Evolutionary conservation across 1,284 basidiomycete species (phyloP).

Genomic region (Xerocomus nothofagi): DNA sequence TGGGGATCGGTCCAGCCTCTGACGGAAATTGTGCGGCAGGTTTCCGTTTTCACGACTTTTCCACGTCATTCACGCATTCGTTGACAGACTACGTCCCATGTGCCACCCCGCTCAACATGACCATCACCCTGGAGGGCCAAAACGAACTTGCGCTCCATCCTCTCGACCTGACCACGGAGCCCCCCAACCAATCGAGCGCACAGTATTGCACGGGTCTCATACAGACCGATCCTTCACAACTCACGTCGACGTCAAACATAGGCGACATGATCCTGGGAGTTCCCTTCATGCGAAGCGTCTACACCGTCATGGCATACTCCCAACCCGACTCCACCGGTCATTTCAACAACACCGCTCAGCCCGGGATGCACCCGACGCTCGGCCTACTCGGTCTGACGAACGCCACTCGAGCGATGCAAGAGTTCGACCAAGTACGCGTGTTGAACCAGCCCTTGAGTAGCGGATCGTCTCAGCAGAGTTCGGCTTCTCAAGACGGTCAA

Average conservation of each 20-base stretch:
- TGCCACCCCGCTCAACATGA: conserved; percentile 64
- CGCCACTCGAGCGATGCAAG: conserved; percentile 52
- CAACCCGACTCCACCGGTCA: conserved; percentile 44
- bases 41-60: background rate
- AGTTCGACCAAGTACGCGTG: conserved; percentile 67
- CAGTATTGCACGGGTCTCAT: conserved; percentile 64
- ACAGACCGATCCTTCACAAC: conserved; percentile 48
- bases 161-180: conserved; percentile 58
- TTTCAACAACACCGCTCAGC: conserved; percentile 37
- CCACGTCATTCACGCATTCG: background rate
- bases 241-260: conserved; percentile 38
- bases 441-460: conserved; percentile 52
- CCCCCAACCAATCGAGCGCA: conserved; percentile 40
- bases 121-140: conserved; percentile 60
- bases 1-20: conserved; percentile 55
- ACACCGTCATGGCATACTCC: conserved; percentile 69
- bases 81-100: conserved; percentile 68
- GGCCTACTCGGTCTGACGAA: conserved; percentile 64
- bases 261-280: conserved; percentile 73
- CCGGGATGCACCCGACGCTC: conserved; percentile 45
- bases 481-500: conserved; percentile 14
- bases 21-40: conserved; percentile 62
- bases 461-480: conserved; percentile 10
- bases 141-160: conserved; percentile 63
- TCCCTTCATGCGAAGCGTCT: conserved; percentile 71